Evolutionary conservation across 83 land plant genomes (phyloP).

Genomic region (Picea engelmannii): DNA sequence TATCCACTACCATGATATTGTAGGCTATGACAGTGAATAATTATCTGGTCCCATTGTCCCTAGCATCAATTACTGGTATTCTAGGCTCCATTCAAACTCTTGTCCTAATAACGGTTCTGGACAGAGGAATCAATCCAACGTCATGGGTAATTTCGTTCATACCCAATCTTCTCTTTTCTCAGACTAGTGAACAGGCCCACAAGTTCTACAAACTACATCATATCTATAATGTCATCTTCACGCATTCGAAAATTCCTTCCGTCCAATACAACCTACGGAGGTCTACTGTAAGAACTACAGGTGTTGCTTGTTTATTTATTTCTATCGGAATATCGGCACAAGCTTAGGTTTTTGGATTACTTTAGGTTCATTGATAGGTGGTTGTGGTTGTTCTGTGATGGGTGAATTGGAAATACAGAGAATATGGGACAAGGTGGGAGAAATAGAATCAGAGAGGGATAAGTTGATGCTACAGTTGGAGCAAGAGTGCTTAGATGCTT

Average conservation of each 20-base stretch:
- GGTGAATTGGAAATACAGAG: constrained; percentile 23
- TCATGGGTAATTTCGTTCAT: too few species aligned
- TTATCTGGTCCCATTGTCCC: too few species aligned
- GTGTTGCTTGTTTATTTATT: constrained; percentile 15
- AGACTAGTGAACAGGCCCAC: neutral
- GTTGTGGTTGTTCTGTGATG: neutral
- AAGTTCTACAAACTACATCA: neutral
- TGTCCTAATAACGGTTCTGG: too few species aligned
- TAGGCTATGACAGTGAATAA: neutral
- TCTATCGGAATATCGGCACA: neutral
- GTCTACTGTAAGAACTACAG: constrained; percentile 56
- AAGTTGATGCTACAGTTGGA: constrained; percentile 67
- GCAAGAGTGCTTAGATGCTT: constrained; percentile 71
- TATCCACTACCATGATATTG: neutral
- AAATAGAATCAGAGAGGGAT: constrained; percentile 64
- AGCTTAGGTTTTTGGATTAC: constrained; percentile 3
- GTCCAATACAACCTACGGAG: constrained; percentile 42
- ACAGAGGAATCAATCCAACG: too few species aligned
- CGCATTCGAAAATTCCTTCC: neutral
- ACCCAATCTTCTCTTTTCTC: neutral
- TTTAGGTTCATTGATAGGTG: neutral
- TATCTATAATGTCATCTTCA: constrained; percentile 14
- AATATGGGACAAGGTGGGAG: constrained; percentile 85
- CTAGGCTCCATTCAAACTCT: too few species aligned
- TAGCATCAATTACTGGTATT: too few species aligned